phyloP scores from a whole-genome alignment of 163 green algal species.

The Smithsoniella earleae region DNA sequence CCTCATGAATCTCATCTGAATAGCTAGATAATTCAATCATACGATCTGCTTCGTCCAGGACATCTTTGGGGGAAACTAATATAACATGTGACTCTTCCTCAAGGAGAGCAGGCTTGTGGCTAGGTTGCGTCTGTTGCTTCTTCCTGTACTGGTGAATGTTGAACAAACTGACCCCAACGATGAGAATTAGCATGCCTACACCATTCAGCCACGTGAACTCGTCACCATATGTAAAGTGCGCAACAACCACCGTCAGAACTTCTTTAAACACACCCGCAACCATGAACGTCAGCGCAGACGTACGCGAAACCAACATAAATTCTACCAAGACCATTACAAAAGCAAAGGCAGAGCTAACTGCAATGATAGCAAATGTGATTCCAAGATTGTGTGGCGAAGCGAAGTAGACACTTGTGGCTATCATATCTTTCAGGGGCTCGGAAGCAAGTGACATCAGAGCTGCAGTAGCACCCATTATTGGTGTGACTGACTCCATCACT shows the following conservation, averaged over 20 bases:
- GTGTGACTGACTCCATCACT: conserved; percentile 62
- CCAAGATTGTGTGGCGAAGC: conserved; percentile 32
- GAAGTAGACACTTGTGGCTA: conserved; percentile 68
- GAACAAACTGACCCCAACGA: neutral
- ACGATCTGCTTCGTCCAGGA: no score
- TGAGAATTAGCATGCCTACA: neutral
- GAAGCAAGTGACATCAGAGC: conserved; percentile 49
- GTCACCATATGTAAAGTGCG: conserved; percentile 16
- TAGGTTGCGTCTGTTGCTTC: neutral
- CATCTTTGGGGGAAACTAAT: no score
- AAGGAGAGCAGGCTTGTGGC: no score
- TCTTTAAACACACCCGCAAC: conserved; percentile 1
- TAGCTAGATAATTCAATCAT: no score
- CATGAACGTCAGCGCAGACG: conserved; percentile 20
- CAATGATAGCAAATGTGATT: conserved; percentile 50
- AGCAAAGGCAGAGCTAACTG: conserved; percentile 55
- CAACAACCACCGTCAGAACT: neutral
- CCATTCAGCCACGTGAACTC: conserved; percentile 2
- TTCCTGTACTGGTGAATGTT: neutral
- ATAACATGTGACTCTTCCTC: no score
- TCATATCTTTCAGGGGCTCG: conserved; percentile 59
- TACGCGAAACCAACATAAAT: conserved; percentile 7
- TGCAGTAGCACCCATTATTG: conserved; percentile 66
- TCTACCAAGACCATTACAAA: conserved; percentile 61
- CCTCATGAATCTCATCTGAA: no score